Base-by-base conservation (phyloP, 345 rosid species). In the Populus nigra region DNA sequence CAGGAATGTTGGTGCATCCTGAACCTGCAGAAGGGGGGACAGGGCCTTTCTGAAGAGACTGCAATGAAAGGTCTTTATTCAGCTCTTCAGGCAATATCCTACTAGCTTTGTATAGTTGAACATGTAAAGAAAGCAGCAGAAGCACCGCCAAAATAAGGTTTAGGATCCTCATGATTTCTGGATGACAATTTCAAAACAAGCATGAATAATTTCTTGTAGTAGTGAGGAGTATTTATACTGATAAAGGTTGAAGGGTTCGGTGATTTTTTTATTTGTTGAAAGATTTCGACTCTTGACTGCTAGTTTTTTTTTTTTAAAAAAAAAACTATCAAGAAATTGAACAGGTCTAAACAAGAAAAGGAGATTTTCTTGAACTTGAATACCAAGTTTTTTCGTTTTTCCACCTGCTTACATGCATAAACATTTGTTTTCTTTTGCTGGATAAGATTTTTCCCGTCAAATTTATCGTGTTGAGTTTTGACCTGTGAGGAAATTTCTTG, bases 1-100 rank as follows among this genome's bases (percentile, higher is more conserved):
- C 85, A 5, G 96, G 93, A 49, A 88, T 85, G 82, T 85, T 65
- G 63, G 93, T 88, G 86, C 93, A 90, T n/a, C 89, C 83, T 0
- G 96, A 91, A 8, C 84, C 25, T 1, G 80, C 65, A 1, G 88
- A 85, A 47, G 91, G 82, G 78, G 88, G 77, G 9, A 79, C 86
- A 5, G 22, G 2, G 20, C 49, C 77, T 10, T 68, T 88, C 35
- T 85, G 83, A 65, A 91, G 89, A 69, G 89, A 81, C 85, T 88
- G 88, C n/a, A 86, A 72, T 11, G 8, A 5, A 8, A 80, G 76
- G 39, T 49, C 78, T 33, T 38, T 35, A 17, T 9, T 49, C 57
- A 22, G 1, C 38, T 83, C 78, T 23, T 74, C 72, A 20, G 31
- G 73, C 36, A 88, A 69, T 2, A 78, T 18, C 71, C 91, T 87